Conservation (phyloP, 2,329 filamentous ascomycete genomes). For the Colletotrichum paranaense region DNA sequence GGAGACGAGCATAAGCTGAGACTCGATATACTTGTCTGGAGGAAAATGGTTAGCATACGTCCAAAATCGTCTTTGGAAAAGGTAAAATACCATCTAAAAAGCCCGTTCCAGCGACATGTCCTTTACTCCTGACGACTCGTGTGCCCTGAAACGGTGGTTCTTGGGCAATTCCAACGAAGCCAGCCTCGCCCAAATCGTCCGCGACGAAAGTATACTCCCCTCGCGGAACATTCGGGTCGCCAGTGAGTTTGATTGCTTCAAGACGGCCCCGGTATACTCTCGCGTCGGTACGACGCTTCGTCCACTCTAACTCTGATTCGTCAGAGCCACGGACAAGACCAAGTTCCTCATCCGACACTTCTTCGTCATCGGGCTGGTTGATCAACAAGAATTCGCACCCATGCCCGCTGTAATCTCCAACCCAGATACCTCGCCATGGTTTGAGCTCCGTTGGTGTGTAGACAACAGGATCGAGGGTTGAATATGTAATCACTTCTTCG, state of each 20-base stretch:
- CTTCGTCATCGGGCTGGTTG: constrained; percentile 75
- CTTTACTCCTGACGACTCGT: constrained; percentile 77
- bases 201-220: constrained; percentile 87
- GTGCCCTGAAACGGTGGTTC: constrained; percentile 80
- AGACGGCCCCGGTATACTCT: constrained; percentile 74
- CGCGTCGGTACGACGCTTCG: constrained; percentile 56
- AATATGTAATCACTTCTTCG: constrained; percentile 70
- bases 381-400: constrained; percentile 90
- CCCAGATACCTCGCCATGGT: constrained; percentile 91
- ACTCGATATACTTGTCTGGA: constrained; percentile 78
- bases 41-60: not conserved
- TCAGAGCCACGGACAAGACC: constrained; percentile 50
- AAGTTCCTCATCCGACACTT: constrained; percentile 52
- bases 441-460: constrained; percentile 85
- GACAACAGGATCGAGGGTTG: constrained; percentile 77
- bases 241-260: constrained; percentile 90
- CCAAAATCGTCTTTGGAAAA: not conserved
- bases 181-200: constrained; percentile 77
- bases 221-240: constrained; percentile 88
- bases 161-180: constrained; percentile 71
- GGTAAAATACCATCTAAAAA: constrained; percentile 75
- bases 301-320: constrained; percentile 60
- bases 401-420: constrained; percentile 88
- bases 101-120: constrained; percentile 80
- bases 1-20: constrained; percentile 82